phyloP scores from a whole-genome alignment of 345 rosid genomes.

The Arabidopsis arenosa region DNA sequence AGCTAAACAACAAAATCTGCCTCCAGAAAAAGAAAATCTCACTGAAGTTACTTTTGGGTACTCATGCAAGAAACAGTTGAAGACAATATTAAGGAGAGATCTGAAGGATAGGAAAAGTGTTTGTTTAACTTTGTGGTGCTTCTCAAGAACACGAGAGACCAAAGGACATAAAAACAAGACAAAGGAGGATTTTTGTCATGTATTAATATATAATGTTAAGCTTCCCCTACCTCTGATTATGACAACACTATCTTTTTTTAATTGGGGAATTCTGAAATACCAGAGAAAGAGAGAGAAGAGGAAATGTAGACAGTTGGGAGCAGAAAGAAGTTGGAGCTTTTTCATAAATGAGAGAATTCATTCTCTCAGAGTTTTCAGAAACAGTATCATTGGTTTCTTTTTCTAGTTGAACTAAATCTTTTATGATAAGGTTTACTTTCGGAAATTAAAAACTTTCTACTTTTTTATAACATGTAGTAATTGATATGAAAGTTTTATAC shows the following conservation, averaged over 20 bases:
- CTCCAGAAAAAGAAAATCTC: slow-evolving; percentile 32
- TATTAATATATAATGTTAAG: slow-evolving; percentile 26
- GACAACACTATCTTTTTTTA: slow-evolving; percentile 31
- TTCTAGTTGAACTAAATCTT: background rate
- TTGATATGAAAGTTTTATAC: too few species aligned
- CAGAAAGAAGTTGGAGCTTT: slow-evolving; percentile 39
- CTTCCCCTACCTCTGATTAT: slow-evolving; percentile 23
- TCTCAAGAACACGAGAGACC: slow-evolving; percentile 49
- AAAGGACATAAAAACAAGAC: slow-evolving; percentile 46
- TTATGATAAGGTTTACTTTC: too few species aligned
- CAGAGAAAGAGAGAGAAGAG: slow-evolving; percentile 28
- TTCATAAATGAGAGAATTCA: slow-evolving; percentile 52
- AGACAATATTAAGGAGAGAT: slow-evolving; percentile 39
- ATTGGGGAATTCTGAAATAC: background rate
- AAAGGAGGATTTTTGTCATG: slow-evolving; percentile 51
- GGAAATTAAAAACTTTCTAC: too few species aligned
- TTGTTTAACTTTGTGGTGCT: slow-evolving; percentile 40
- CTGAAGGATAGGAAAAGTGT: slow-evolving; percentile 40
- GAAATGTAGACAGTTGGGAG: slow-evolving; percentile 33
- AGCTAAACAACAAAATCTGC: background rate
- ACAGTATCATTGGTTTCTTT: slow-evolving; percentile 35
- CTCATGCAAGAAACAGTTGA: slow-evolving; percentile 24
- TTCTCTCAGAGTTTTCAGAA: slow-evolving; percentile 23
- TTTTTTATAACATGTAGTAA: too few species aligned
- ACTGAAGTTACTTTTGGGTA: slow-evolving; percentile 27